Percentiles rank a stretch among this genome's conserved stretches.
Evolutionary conservation across 441 rosid species (phyloP).

Genomic region (Rhodomyrtus psidioides): DNA sequence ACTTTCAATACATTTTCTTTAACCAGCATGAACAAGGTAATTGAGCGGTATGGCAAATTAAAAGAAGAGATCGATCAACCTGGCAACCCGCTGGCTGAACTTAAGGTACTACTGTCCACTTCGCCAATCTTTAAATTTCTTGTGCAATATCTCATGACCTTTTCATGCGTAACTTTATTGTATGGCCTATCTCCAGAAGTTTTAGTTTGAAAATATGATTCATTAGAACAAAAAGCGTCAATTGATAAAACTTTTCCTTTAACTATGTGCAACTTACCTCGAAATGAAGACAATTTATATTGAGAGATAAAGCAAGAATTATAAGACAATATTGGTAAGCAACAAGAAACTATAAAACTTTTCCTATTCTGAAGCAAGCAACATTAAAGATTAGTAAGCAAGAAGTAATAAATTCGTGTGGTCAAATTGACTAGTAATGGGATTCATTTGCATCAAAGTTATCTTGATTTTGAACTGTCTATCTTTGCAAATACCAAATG

Average conservation of each 20-base stretch:
- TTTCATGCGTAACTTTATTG: background rate
- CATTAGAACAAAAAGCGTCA: background rate
- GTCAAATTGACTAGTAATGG: background rate
- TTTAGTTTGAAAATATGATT: background rate
- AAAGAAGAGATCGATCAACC: conserved; percentile 62
- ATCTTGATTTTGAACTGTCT: background rate
- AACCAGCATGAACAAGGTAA: conserved; percentile 66
- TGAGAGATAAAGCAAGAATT: background rate
- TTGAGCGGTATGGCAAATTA: conserved; percentile 67
- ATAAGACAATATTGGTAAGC: background rate
- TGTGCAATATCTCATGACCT: background rate
- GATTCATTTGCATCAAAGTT: background rate
- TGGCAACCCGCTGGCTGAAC: conserved; percentile 58
- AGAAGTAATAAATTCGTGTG: background rate
- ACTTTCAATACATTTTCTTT: conserved; percentile 6
- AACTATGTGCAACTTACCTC: background rate
- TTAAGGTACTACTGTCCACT: conserved; percentile 46
- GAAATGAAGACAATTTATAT: background rate
- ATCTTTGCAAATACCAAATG: background rate
- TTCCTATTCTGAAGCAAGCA: background rate
- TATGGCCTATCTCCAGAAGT: background rate
- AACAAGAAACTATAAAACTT: background rate
- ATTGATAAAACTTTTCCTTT: background rate
- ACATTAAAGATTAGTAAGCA: background rate
- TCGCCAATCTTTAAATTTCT: background rate